Evolutionary conservation across 2,329 filamentous ascomycete species (phyloP).

Genomic region (Gliomastix tumulicola): DNA sequence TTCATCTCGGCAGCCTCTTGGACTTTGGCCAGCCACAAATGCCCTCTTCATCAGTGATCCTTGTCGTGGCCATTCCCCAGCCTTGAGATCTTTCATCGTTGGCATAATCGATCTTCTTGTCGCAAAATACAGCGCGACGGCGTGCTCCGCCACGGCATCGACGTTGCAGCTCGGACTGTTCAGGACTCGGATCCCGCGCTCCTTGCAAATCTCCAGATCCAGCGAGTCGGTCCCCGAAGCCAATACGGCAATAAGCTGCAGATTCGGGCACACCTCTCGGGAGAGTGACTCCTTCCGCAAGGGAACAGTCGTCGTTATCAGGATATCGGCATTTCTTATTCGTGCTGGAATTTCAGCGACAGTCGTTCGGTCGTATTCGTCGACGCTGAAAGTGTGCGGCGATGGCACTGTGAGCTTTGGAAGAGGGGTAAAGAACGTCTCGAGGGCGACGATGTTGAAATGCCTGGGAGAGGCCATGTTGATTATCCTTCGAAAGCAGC

Average conservation of each 20-base stretch:
- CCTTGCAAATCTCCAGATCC: no score
- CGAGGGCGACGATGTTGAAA: slow-evolving; percentile 7
- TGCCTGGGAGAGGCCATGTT: slow-evolving; percentile 1
- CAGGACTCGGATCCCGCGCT: slow-evolving; percentile 65
- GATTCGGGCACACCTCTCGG: no score
- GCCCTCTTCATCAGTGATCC: slow-evolving; percentile 1
- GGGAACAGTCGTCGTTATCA: no score
- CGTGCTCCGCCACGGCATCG: slow-evolving; percentile 67
- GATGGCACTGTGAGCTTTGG: slow-evolving; percentile 4
- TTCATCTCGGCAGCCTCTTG: slow-evolving; percentile 16
- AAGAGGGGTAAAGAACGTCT: slow-evolving; percentile 5
- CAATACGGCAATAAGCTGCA: no score
- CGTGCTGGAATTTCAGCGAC: no score
- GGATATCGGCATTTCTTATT: no score
- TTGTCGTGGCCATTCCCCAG: slow-evolving; percentile 2
- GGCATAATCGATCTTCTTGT: no score
- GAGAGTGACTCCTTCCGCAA: no score
- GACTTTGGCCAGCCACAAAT: slow-evolving; percentile 12
- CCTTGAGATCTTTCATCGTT: no score
- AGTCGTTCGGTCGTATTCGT: no score
- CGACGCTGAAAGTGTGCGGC: slow-evolving; percentile 5
- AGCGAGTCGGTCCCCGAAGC: no score
- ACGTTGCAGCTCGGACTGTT: slow-evolving; percentile 70
- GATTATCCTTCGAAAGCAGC: neutral
- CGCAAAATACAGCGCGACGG: slow-evolving; percentile 61